Evolutionary conservation across 164 flowering plant species (phyloP).

Genomic region (Berberis thunbergii): DNA sequence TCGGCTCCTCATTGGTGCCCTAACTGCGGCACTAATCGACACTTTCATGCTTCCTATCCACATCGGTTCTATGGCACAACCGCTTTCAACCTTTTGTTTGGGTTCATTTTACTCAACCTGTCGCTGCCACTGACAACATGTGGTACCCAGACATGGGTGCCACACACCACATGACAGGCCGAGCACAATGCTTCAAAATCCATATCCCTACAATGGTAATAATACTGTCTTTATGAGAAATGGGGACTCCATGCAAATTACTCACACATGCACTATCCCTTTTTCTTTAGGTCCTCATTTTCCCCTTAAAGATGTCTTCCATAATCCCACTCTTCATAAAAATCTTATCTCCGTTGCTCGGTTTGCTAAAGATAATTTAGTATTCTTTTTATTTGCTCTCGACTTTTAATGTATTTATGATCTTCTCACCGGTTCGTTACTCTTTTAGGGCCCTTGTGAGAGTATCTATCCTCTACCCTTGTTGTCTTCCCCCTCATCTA

Average conservation of each 20-base stretch:
- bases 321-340: neutral
- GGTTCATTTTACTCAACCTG: neutral
- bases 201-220: neutral
- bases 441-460: neutral
- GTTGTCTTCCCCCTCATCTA: neutral
- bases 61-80: neutral
- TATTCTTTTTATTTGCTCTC: neutral
- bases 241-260: neutral
- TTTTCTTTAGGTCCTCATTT: neutral
- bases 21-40: neutral
- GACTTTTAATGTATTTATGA: neutral
- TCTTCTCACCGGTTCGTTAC: neutral
- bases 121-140: too few species aligned
- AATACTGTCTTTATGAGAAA: neutral
- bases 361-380: neutral
- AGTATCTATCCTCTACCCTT: neutral
- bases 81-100: neutral
- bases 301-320: neutral
- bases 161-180: neutral
- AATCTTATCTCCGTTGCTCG: neutral
- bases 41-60: neutral
- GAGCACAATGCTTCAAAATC: neutral
- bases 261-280: neutral
- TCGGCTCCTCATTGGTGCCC: too few species aligned
- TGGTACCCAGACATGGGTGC: neutral